Percentiles rank a stretch among this genome's conserved stretches.
These are phyloP conservation scores for Phaeosphaeria sp. DNA, from an alignment of 2,329 filamentous ascomycete species.

Conservation along the genomic window DNA sequence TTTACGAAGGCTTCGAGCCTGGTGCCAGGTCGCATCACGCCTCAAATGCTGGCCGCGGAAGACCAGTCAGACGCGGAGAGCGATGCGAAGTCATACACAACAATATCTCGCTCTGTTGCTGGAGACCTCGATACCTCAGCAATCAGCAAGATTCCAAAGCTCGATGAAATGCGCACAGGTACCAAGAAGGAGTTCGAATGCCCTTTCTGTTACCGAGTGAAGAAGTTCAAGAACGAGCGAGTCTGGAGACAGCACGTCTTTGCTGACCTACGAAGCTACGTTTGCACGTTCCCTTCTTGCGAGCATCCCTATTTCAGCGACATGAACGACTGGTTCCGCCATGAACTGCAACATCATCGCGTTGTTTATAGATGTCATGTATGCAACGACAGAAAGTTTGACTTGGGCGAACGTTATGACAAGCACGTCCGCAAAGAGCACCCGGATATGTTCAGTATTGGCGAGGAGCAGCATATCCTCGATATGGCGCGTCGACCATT, in stretches of 20 bases:
- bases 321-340: slow-evolving; percentile 24
- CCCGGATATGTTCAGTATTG: background rate
- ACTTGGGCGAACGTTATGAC: background rate
- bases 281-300: slow-evolving; percentile 23
- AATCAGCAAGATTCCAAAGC: slow-evolving; percentile 12
- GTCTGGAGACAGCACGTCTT: slow-evolving; percentile 23
- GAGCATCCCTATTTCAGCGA: slow-evolving; percentile 14
- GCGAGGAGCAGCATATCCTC: background rate
- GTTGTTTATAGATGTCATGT: slow-evolving; percentile 12
- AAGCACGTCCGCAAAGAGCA: background rate
- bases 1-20: slow-evolving; percentile 22
- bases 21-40: slow-evolving; percentile 10
- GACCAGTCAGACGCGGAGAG: slow-evolving; percentile 12
- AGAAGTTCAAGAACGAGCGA: slow-evolving; percentile 16
- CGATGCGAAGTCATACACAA: slow-evolving; percentile 17
- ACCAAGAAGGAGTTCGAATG: slow-evolving; percentile 19
- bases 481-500: background rate
- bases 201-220: slow-evolving; percentile 21
- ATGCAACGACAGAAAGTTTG: background rate
- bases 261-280: slow-evolving; percentile 22
- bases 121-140: slow-evolving; percentile 7
- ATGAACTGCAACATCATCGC: slow-evolving; percentile 25
- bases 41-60: slow-evolving; percentile 9
- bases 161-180: slow-evolving; percentile 13
- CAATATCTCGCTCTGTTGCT: slow-evolving; percentile 19